Evolutionary conservation across 1,139 yeast species (phyloP).

Genomic region (Magnusiomyces paraingens): DNA sequence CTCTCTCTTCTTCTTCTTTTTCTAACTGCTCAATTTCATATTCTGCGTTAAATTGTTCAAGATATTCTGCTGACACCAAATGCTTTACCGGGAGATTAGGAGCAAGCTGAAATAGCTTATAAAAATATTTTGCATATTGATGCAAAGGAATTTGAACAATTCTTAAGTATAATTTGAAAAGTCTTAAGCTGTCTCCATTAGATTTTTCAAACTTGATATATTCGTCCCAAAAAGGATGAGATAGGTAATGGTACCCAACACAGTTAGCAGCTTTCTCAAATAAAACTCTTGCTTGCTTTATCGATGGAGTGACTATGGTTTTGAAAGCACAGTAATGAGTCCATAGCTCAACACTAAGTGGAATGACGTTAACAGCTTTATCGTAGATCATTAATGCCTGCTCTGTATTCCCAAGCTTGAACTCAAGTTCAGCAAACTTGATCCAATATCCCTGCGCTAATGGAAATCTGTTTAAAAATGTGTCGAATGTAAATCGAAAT

Average conservation of each 20-base stretch:
- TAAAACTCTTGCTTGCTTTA: conserved; percentile 23
- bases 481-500: conserved; percentile 46
- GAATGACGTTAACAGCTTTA: conserved; percentile 46
- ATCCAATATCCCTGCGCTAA: conserved; percentile 74
- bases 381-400: conserved; percentile 41
- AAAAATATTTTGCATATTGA: conserved; percentile 57
- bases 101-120: conserved; percentile 26
- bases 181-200: conserved; percentile 24
- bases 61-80: conserved; percentile 23
- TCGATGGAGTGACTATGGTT: conserved; percentile 35
- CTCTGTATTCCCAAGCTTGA: conserved; percentile 47
- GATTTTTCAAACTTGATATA: conserved; percentile 55
- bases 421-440: conserved; percentile 62
- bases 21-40: conserved; percentile 4
- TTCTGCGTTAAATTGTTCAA: conserved; percentile 22
- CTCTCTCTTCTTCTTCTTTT: neutral
- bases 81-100: conserved; percentile 24
- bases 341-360: conserved; percentile 72
- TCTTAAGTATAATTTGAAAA: conserved; percentile 20
- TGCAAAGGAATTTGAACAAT: conserved; percentile 68
- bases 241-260: conserved; percentile 68
- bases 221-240: conserved; percentile 69
- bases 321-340: conserved; percentile 52
- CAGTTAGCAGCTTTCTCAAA: conserved; percentile 56
- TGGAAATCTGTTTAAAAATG: conserved; percentile 62